phyloP scores from a whole-genome alignment of 805 yeast species.

The Saccharomycopsis vini region DNA sequence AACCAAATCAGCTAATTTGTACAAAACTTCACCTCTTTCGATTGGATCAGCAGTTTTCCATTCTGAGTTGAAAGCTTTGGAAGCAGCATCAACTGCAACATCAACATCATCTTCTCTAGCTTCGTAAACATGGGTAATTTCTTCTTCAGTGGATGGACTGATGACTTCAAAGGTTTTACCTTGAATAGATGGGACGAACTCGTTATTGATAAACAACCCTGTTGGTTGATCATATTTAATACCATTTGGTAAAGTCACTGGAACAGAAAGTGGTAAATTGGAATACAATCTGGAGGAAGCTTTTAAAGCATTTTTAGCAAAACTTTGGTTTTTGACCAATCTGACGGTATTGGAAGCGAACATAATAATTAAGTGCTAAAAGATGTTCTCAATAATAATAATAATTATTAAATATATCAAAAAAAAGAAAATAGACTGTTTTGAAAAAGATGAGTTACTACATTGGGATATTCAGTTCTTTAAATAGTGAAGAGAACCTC shows the following conservation, averaged over 20 bases:
- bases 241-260: slow-evolving; percentile 66
- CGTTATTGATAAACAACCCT: slow-evolving; percentile 73
- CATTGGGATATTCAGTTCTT: too few species aligned
- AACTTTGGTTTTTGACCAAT: slow-evolving; percentile 15
- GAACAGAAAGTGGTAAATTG: slow-evolving; percentile 36
- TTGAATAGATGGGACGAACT: slow-evolving; percentile 53
- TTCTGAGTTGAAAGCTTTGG: slow-evolving; percentile 54
- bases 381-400: too few species aligned
- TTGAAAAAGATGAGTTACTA: too few species aligned
- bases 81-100: slow-evolving; percentile 78
- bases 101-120: slow-evolving; percentile 74
- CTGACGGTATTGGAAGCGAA: background rate
- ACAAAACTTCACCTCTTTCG: slow-evolving; percentile 52
- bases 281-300: slow-evolving; percentile 21
- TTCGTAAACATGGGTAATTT: slow-evolving; percentile 59
- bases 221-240: slow-evolving; percentile 66
- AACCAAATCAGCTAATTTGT: slow-evolving; percentile 68
- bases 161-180: slow-evolving; percentile 54
- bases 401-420: too few species aligned
- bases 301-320: slow-evolving; percentile 12
- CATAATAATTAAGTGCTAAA: too few species aligned
- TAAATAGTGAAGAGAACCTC: too few species aligned
- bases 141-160: slow-evolving; percentile 68
- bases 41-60: slow-evolving; percentile 71
- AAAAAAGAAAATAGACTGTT: too few species aligned